Percentiles rank a stretch among this genome's conserved stretches.
These are phyloP conservation scores for Coemansia reversa DNA, from an alignment of 192 early-diverging fungal species.

Conservation along the genomic window DNA sequence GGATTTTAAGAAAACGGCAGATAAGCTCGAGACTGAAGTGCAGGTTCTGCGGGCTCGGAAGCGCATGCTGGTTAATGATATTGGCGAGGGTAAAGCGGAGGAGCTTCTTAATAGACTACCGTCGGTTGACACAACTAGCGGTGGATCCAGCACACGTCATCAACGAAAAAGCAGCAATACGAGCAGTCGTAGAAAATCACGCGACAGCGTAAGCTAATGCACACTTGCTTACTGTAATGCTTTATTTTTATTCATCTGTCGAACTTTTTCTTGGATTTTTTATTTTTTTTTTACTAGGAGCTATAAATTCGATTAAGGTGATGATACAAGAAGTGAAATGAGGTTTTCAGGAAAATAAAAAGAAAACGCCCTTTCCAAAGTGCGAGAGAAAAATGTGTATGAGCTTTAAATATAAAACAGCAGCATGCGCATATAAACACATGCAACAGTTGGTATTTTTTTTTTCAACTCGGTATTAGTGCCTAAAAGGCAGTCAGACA, in stretches of 20 bases:
- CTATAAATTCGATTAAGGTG: neutral
- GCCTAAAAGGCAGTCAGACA: neutral
- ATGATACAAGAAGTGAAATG: neutral
- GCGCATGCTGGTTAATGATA: conserved; percentile 39
- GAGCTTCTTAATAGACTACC: conserved; percentile 31
- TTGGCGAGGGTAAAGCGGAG: conserved; percentile 39
- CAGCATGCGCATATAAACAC: too few species aligned
- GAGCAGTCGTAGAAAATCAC: conserved; percentile 41
- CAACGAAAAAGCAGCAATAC: conserved; percentile 49
- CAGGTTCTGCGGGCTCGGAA: conserved; percentile 51
- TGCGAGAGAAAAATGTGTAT: neutral
- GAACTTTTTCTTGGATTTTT: too few species aligned
- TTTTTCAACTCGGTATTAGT: neutral
- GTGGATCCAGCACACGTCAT: conserved; percentile 14
- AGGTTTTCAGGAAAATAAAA: neutral
- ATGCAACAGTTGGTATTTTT: neutral
- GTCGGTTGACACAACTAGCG: conserved; percentile 5
- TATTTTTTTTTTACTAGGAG: neutral
- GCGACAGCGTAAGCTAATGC: conserved; percentile 1
- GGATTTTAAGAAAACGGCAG: conserved; percentile 80
- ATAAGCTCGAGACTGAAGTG: conserved; percentile 77
- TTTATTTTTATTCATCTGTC: neutral
- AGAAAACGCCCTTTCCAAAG: neutral
- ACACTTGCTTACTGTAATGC: conserved; percentile 1
- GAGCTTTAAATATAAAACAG: too few species aligned